Base-by-base conservation (phyloP, 441 rosid species). In the Pelargonium exstipulatum region DNA sequence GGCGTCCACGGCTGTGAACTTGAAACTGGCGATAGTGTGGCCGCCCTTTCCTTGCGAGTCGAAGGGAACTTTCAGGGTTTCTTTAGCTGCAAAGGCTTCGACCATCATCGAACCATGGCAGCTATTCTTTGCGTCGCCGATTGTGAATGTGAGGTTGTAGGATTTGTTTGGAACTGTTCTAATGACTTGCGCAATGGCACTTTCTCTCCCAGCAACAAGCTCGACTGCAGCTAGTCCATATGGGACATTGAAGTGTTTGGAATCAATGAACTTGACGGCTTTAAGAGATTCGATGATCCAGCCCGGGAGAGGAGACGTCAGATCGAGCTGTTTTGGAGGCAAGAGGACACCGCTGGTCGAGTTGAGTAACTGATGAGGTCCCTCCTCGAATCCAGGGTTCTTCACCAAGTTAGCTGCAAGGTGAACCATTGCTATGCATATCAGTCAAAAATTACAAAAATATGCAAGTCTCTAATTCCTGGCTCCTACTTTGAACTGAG, bases 241-340 rank as follows among this genome's bases (percentile, higher is more conserved):
- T 0, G 89, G 88, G 2, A 87, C 89, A 0, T 66, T 63, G 72
- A 83, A 85, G 73, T 85, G 89, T 9, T 77, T 71, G 51, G 51
- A 76, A 73, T 85, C 91, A 4, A 85, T 71, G 78, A 73, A 84
- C 68, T 85, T 87, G 2, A 85, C 85, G 0, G 91, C 86, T 73
- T 85, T 87, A 14, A 85, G 73, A n/a, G 91, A 87, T 74, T 85
- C 89, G 5, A 87, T 43, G 70, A 87, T 85, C 91, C 91, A 87
- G n/a, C 91, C 86, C 0, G 85, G 86, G 40, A 85, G 81, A 1
- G 89, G 87, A n/a, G 91, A 85, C 49, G 81, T 76, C 5, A 70
- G 17, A 68, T 85, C 89, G 48, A 51, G 69, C 40, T 73, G 68
- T 69, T 81, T 85, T 2, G 86, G 79, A 2, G 86, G 91, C n/a